phyloP scores from a whole-genome alignment of 345 rosid genomes.

The Fremontodendron californicum region DNA sequence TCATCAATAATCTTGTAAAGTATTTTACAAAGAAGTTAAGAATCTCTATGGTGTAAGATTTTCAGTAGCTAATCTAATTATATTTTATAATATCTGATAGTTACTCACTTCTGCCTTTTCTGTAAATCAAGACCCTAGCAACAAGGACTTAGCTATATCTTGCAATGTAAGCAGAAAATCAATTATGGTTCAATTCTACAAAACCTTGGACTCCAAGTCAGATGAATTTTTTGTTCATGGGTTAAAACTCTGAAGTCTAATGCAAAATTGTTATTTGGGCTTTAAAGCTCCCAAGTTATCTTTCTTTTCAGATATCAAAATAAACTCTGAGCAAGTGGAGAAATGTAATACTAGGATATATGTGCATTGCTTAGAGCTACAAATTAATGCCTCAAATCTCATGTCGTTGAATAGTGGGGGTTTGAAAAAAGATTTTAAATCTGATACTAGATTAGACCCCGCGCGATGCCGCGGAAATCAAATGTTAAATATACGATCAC shows the following conservation, averaged over 20 bases:
- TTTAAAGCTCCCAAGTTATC: neutral
- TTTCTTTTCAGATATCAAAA: too few species aligned
- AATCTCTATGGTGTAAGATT: neutral
- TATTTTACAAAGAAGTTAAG: neutral
- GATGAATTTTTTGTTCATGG: neutral
- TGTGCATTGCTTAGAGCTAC: too few species aligned
- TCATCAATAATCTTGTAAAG: slow-evolving; percentile 22
- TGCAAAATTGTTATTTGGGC: neutral
- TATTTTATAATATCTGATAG: neutral
- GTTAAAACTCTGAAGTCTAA: neutral
- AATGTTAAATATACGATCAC: too few species aligned
- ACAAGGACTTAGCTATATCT: neutral
- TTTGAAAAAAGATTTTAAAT: too few species aligned
- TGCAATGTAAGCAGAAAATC: neutral
- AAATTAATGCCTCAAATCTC: too few species aligned
- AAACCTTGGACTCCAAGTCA: neutral
- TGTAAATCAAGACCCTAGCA: neutral
- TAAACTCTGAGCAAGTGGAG: too few species aligned
- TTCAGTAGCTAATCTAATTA: slow-evolving; percentile 6
- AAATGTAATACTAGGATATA: too few species aligned
- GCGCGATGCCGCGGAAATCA: too few species aligned
- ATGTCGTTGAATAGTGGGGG: too few species aligned
- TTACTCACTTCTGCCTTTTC: neutral
- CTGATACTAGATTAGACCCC: too few species aligned
- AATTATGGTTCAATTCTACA: neutral